Base-by-base conservation (phyloP, 163 green algal genomes). In the Botryococcus braunii region DNA sequence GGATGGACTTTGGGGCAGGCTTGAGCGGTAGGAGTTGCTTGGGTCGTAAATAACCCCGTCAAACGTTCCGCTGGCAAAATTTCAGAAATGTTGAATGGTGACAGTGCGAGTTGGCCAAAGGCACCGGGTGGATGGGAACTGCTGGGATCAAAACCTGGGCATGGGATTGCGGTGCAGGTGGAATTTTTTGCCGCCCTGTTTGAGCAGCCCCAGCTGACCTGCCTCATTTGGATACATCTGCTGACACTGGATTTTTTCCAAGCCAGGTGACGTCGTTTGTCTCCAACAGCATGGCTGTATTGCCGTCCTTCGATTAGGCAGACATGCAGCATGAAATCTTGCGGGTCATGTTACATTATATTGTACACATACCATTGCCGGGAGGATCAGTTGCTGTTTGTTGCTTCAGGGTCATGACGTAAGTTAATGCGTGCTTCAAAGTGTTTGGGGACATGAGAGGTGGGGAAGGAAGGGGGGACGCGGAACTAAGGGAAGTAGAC, bases 241-340 rank as follows among this genome's bases (percentile, higher is more conserved):
- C 50, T 71, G 37, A 48, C 64, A 37, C 36, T 71, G 36, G 65
- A 69, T 48, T 23, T 69, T 21, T 61, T 40, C 46, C 63, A 69
- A 46, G 63, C 63, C 63, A 69, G 63, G 63, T 41, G 11, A 48
- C 32, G 46, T 43, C 5, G 36, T 35, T 35, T 32, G 7, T 39
- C 23, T 8, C 25, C 21, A 43, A 17, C 13, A 52, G 43, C 17
- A 17, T 17, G 17, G 43, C 13, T 52, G 43, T 27, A 17, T 27
- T 27, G 43, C 56, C 43, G n/a, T 43, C 43, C 6, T 7, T 17
- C 29, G n/a, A 17, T 47, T 35, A 40, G 5, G 9, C 5, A 5
- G 29, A 5, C 29, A 35, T 5, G 32, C 23, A 35, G 32, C 17
- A 27, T 43, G 29, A 5, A 39, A 43, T 64, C 8, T 64, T 35